phyloP scores from a whole-genome alignment of 2,329 filamentous ascomycete species.

The Fusarium marasasianum region DNA sequence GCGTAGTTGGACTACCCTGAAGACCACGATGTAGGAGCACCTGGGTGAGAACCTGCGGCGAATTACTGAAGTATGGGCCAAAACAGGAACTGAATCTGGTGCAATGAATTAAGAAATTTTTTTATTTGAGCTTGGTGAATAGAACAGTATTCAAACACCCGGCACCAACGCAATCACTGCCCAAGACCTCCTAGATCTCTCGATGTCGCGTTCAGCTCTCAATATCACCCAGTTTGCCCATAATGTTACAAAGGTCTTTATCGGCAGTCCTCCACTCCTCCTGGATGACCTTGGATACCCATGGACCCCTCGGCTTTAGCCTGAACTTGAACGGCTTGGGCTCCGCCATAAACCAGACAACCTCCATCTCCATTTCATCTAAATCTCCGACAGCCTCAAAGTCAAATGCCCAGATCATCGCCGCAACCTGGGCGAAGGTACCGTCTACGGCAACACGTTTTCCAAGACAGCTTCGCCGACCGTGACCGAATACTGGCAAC shows the following conservation, averaged over 20 bases:
- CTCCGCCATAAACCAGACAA: not conserved
- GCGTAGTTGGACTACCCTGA: no score
- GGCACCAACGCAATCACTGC: not conserved
- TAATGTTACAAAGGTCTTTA: not conserved
- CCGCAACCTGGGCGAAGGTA: not conserved
- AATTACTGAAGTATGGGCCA: no score
- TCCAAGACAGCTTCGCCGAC: not conserved
- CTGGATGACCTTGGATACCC: not conserved
- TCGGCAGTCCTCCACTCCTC: not conserved
- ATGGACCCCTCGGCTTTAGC: not conserved
- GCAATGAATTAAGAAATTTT: no score
- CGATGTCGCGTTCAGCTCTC: not conserved
- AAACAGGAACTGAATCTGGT: no score
- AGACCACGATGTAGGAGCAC: no score
- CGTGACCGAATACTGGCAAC: not conserved
- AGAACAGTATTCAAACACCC: not conserved
- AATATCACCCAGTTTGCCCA: not conserved
- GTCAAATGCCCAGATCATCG: not conserved
- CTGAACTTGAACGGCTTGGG: not conserved
- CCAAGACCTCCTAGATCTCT: rapidly evolving
- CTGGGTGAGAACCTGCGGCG: no score
- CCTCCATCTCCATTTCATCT: not conserved
- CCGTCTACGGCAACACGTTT: not conserved
- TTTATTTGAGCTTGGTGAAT: not conserved
- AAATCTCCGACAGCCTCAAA: not conserved